phyloP scores from a whole-genome alignment of 768 basidiomycete species.

The Termitomyces sp. region DNA sequence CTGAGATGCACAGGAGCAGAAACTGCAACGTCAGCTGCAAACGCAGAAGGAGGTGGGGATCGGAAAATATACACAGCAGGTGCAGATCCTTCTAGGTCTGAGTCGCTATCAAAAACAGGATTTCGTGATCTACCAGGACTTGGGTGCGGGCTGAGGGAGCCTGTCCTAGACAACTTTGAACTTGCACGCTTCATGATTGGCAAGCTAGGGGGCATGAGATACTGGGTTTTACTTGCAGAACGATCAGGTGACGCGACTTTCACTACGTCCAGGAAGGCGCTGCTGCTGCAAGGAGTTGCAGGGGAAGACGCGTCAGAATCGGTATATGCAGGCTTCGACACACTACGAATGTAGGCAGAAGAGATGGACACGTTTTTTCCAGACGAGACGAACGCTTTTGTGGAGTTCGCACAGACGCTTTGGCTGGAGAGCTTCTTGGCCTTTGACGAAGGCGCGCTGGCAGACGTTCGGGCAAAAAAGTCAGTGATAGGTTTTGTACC shows the following conservation, averaged over 20 bases:
- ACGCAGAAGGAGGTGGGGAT: constrained; percentile 16
- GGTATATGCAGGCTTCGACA: constrained; percentile 12
- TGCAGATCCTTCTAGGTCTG: constrained; percentile 22
- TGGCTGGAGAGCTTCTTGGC: constrained; percentile 5
- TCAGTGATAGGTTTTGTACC: constrained; percentile 34
- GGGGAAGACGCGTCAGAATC: constrained; percentile 16
- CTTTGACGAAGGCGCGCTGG: constrained; percentile 11
- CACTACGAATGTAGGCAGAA: constrained; percentile 3
- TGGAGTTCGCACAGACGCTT: constrained; percentile 3
- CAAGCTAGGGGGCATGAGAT: constrained; percentile 3
- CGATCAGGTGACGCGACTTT: constrained; percentile 18
- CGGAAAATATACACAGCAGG: constrained; percentile 25
- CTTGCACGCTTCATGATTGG: constrained; percentile 1
- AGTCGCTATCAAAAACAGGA: constrained; percentile 31
- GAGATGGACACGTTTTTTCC: constrained; percentile 5
- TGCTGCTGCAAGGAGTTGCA: not conserved
- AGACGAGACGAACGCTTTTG: constrained; percentile 1
- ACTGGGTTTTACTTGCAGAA: constrained; percentile 2
- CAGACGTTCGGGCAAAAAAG: constrained; percentile 35
- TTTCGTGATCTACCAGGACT: constrained; percentile 22
- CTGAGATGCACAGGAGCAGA: constrained; percentile 10
- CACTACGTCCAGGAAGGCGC: constrained; percentile 11
- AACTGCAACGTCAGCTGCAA: constrained; percentile 1
- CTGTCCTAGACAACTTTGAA: not conserved
- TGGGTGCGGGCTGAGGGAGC: constrained; percentile 5